Evolutionary conservation across 352 stramenopile species (phyloP).

Genomic region (Phytophthora sp.): DNA sequence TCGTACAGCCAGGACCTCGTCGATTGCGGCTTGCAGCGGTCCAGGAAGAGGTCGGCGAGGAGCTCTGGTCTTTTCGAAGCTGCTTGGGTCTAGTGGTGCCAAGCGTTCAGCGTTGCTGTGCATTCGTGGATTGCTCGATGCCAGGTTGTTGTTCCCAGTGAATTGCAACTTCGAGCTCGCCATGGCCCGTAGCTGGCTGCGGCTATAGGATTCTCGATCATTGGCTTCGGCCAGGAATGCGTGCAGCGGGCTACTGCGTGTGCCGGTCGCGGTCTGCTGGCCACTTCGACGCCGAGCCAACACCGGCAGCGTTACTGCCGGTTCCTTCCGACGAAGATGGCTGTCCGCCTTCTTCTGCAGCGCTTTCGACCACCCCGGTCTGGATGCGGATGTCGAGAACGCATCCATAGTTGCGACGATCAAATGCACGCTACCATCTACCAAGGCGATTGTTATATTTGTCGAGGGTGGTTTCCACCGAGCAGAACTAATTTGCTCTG

Average conservation of each 20-base stretch:
- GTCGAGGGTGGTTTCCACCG: neutral
- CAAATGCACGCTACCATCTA: neutral
- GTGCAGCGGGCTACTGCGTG: constrained; percentile 13
- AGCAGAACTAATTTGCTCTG: neutral
- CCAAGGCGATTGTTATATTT: neutral
- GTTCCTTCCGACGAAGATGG: constrained; percentile 6
- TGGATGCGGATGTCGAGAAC: constrained; percentile 2
- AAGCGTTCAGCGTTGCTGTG: constrained; percentile 7
- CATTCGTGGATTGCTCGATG: neutral
- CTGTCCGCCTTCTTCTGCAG: constrained; percentile 2
- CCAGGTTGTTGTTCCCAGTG: constrained; percentile 4
- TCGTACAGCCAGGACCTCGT: constrained; percentile 18
- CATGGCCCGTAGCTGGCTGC: constrained; percentile 27
- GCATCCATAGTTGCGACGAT: constrained; percentile 8
- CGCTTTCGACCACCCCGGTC: constrained; percentile 17
- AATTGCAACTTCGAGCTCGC: constrained; percentile 19
- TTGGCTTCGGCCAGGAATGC: constrained; percentile 16
- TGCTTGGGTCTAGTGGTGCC: constrained; percentile 11
- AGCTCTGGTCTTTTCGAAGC: constrained; percentile 11
- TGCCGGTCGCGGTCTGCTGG: neutral
- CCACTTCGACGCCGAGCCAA: constrained; percentile 13
- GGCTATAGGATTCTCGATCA: constrained; percentile 28
- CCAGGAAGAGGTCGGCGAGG: constrained; percentile 14
- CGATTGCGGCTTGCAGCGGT: constrained; percentile 21
- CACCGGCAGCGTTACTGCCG: constrained; percentile 13